Percentiles rank a stretch among this genome's conserved stretches.
phyloP scores from a whole-genome alignment of 768 basidiomycete genomes.

The Lactarius vividus region DNA sequence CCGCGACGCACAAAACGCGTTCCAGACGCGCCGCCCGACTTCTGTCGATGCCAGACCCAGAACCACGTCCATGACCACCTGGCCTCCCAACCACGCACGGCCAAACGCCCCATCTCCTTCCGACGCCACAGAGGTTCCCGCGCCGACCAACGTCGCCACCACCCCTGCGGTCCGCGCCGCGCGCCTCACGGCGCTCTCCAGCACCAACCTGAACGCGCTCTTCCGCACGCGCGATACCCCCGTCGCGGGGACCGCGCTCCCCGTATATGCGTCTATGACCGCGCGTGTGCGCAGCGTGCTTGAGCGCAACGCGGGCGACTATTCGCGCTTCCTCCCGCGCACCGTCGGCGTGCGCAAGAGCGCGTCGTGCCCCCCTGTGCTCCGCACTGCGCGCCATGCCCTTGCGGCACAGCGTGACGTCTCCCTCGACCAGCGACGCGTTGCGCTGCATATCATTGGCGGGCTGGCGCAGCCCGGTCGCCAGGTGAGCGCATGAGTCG shows the following conservation, averaged over 20 bases:
- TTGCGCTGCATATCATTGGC: conserved; percentile 41
- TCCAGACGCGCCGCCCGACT: neutral
- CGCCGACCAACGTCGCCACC: neutral
- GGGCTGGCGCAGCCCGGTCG: conserved; percentile 10
- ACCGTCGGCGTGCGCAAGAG: conserved; percentile 31
- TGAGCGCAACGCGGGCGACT: conserved; percentile 49
- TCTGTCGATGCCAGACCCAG: neutral
- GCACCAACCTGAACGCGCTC: conserved; percentile 23
- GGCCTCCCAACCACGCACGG: neutral
- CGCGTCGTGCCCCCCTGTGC: conserved; percentile 36
- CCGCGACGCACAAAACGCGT: neutral
- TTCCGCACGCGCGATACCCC: conserved; percentile 6
- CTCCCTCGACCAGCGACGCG: conserved; percentile 38
- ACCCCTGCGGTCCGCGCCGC: neutral
- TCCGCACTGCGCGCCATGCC: conserved; percentile 43
- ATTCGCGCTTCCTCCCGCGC: conserved; percentile 44
- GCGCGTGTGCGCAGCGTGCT: conserved; percentile 33
- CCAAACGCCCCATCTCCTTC: neutral
- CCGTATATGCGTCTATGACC: conserved; percentile 8
- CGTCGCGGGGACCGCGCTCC: conserved; percentile 1
- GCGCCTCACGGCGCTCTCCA: conserved; percentile 6
- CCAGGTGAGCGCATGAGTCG: conserved; percentile 5
- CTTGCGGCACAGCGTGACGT: conserved; percentile 46
- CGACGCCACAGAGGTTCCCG: neutral
- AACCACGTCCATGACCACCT: conserved; percentile 9